Evolutionary conservation across 495 filamentous ascomycete genomes (phyloP).

Genomic region (Aspergillus egyptiacus): DNA sequence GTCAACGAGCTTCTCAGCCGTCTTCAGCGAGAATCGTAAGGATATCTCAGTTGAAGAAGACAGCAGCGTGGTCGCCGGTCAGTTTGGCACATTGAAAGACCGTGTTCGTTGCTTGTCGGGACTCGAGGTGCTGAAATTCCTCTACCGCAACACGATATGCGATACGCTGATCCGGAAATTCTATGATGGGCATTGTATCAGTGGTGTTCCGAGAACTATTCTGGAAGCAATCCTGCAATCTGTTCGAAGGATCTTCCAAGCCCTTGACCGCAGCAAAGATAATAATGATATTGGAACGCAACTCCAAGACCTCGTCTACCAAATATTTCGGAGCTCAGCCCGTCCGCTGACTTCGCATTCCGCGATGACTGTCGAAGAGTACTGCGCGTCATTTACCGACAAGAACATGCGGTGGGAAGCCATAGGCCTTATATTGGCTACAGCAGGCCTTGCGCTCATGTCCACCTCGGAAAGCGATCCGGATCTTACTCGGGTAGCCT

Average conservation of each 20-base stretch:
- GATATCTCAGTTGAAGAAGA: conserved; percentile 37
- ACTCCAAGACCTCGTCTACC: conserved; percentile 25
- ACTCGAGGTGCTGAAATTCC: conserved; percentile 36
- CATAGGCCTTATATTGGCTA: conserved; percentile 46
- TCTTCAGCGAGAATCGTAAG: conserved; percentile 36
- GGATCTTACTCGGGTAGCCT: conserved; percentile 20
- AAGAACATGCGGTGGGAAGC: conserved; percentile 54
- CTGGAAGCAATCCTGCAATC: conserved; percentile 27
- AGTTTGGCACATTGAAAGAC: conserved; percentile 23
- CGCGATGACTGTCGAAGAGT: conserved; percentile 33
- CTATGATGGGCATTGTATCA: conserved; percentile 20
- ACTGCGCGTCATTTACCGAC: conserved; percentile 42
- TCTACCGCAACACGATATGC: conserved; percentile 29
- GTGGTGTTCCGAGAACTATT: conserved; percentile 21
- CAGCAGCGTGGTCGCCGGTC: conserved; percentile 24
- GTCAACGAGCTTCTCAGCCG: conserved; percentile 45
- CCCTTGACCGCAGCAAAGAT: conserved; percentile 18
- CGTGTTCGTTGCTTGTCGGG: conserved; percentile 35
- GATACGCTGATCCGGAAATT: conserved; percentile 25
- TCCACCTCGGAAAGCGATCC: conserved; percentile 35
- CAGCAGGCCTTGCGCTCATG: conserved; percentile 39
- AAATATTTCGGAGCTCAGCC: conserved; percentile 33
- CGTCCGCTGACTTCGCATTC: conserved; percentile 22
- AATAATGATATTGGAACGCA: conserved; percentile 23
- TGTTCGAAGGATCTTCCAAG: conserved; percentile 22